Evolutionary conservation across 2,329 filamentous ascomycete species (phyloP), one percentile per base, ranked within the genome.

Genomic region (Zymoseptoria crescenta): DNA sequence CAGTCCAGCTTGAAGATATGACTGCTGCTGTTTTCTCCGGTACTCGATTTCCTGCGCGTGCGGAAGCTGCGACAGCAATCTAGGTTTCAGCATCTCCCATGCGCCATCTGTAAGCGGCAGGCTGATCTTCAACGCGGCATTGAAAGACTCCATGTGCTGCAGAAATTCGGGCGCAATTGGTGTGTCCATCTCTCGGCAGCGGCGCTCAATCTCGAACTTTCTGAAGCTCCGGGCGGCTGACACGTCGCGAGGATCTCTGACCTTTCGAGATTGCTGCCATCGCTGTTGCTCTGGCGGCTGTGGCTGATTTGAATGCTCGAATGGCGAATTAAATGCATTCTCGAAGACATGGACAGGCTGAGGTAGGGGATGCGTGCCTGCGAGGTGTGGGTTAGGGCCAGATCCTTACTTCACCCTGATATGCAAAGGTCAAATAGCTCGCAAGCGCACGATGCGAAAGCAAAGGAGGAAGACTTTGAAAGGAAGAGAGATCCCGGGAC

Each of bases 141-240:
- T 83, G 71, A 91, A 93, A 1, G 87, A 85, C 52, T 87, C 81
- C 73, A 91, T 88, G 68, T 87, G 85, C 57, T 81, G 80, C 59
- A 92, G 77, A 49, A 88, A 78, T 64, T 79, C 80, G 48, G 84
- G 74, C 54, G 77, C 75, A 58, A 93, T 76, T 1, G 88, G 86
- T 27, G 88, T 88, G 30, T 85, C 74, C 54, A 93, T 79, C 71
- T 82, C 74, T 51, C 64, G 55, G 68, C 87, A 89, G 28, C 87
- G 83, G 55, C 81, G 81, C 71, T 91, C 87, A 67, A 93, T 91
- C 65, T 91, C 88, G 13, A 79, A 77, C 69, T 82, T 83, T 62
- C 87, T 81, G 59, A 78, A 79, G 57, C 82, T 81, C 70, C 87
- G 89, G 20, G 86, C 77, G 67, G 84, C 82, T 49, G 82, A 80